Conservation (phyloP, 257 asterid genomes). For the Ilex aquifolium region DNA sequence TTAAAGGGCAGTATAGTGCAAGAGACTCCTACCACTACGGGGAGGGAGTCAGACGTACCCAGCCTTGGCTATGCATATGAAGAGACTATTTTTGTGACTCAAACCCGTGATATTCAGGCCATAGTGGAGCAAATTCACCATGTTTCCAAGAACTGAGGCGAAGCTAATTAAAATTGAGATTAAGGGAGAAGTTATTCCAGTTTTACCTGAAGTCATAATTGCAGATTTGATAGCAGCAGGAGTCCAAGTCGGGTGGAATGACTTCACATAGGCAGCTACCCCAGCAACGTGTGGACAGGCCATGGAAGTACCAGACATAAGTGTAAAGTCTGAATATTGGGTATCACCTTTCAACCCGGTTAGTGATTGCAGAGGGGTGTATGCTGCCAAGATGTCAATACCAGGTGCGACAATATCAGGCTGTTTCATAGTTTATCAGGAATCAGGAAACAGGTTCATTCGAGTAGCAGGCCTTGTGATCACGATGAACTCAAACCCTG, state of each 20-base stretch:
- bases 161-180: background rate
- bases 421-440: conserved; percentile 31
- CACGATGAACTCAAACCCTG: too few species aligned
- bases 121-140: too few species aligned
- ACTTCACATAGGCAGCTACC: conserved; percentile 77
- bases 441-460: too few species aligned
- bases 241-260: conserved; percentile 81
- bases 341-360: conserved; percentile 72
- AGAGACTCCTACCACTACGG: background rate
- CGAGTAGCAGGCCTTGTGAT: too few species aligned
- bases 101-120: background rate
- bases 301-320: conserved; percentile 98
- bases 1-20: too few species aligned
- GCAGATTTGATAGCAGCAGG: conserved; percentile 88
- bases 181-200: too few species aligned
- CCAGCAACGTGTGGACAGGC: conserved; percentile 90
- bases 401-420: conserved; percentile 94
- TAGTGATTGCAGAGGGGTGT: conserved; percentile 61
- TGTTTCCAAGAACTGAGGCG: background rate
- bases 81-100: background rate
- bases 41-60: too few species aligned
- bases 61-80: background rate
- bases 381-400: conserved; percentile 81
- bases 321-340: conserved; percentile 52
- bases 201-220: conserved; percentile 77